phyloP scores from a whole-genome alignment of 2,329 filamentous ascomycete species.

The Colletotrichum cuscutae region DNA sequence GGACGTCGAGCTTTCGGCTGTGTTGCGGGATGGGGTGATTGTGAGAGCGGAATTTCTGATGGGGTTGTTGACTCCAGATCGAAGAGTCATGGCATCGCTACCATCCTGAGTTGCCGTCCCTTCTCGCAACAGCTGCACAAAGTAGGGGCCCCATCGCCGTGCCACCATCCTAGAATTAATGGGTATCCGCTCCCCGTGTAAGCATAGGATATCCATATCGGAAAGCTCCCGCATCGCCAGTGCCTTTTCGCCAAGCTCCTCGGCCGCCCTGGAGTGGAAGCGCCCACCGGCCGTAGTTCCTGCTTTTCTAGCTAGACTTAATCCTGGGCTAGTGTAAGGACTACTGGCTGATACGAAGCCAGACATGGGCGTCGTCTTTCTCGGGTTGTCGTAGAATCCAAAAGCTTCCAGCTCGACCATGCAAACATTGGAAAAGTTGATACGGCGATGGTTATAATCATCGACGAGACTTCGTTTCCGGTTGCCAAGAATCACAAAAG shows the following conservation, averaged over 20 bases:
- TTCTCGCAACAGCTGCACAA: constrained; percentile 89
- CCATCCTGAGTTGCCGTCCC: constrained; percentile 78
- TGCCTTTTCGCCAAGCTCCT: constrained; percentile 86
- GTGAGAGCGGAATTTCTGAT: constrained; percentile 85
- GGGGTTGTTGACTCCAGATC: constrained; percentile 68
- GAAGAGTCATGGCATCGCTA: constrained; percentile 79
- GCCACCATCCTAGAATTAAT: constrained; percentile 92
- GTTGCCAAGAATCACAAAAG: constrained; percentile 95
- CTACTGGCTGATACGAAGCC: constrained; percentile 86
- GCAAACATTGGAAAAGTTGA: constrained; percentile 97
- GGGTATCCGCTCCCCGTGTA: constrained; percentile 90
- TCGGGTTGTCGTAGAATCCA: constrained; percentile 95
- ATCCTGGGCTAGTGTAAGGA: constrained; percentile 68
- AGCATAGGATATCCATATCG: constrained; percentile 96
- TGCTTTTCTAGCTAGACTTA: constrained; percentile 68
- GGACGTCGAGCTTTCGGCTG: constrained; percentile 59
- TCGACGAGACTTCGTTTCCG: constrained; percentile 93
- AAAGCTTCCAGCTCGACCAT: constrained; percentile 98
- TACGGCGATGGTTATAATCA: constrained; percentile 96
- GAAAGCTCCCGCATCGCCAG: constrained; percentile 84
- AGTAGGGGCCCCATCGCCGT: constrained; percentile 93
- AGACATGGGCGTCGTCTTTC: constrained; percentile 80
- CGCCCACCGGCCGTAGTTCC: constrained; percentile 79
- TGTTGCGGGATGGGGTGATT: constrained; percentile 75
- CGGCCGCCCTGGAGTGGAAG: constrained; percentile 78